Evolutionary conservation across 352 stramenopile species (phyloP).

Genomic region (Blastocystis sp.): DNA sequence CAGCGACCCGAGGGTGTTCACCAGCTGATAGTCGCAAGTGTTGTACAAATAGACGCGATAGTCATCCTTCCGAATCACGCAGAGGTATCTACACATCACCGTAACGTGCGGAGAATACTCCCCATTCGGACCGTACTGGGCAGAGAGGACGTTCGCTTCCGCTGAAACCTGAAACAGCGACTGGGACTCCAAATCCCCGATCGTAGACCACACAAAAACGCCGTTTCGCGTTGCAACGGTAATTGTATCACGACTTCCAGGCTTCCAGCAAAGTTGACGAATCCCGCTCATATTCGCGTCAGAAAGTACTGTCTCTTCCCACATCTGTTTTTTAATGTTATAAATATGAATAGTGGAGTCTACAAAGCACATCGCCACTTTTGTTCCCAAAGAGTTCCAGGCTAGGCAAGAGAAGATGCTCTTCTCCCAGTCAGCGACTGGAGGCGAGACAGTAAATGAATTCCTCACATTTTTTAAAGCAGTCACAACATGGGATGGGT

Average conservation of each 20-base stretch:
- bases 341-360: constrained; percentile 22
- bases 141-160: not conserved
- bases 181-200: not conserved
- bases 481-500: not conserved
- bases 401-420: not conserved
- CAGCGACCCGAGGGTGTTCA: not conserved
- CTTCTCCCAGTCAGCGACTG: not conserved
- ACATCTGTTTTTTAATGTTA: not conserved
- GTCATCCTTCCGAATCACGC: not conserved
- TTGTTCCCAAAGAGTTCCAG: not conserved
- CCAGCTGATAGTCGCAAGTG: not conserved
- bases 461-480: not conserved
- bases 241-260: not conserved
- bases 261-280: not conserved
- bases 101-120: not conserved
- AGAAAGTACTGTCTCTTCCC: not conserved
- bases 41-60: not conserved
- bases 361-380: not conserved
- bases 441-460: not conserved
- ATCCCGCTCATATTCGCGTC: not conserved
- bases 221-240: not conserved
- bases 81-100: not conserved
- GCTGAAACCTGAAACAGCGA: not conserved
- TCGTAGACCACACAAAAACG: not conserved
- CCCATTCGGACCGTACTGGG: not conserved